These are phyloP conservation scores for Lycium ferocissimum DNA, from an alignment of 257 asterid genomes.

Conservation along the genomic window DNA sequence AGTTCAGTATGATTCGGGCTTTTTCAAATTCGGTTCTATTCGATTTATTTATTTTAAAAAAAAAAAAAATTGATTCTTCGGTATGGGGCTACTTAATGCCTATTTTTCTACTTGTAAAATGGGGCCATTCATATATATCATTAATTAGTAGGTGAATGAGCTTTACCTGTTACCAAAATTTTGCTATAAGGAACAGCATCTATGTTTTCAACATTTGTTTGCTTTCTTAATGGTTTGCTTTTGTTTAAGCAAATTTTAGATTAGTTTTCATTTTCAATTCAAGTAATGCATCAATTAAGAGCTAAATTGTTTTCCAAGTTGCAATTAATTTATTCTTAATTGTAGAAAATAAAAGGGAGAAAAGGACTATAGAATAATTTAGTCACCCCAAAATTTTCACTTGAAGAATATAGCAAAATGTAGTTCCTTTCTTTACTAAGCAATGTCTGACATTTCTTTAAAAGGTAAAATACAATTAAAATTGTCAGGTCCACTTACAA, in stretches of 20 bases:
- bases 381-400: not conserved
- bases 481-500: not conserved
- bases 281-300: conserved; percentile 19
- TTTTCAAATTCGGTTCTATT: no score
- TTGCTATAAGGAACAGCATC: not conserved
- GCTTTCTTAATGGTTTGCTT: not conserved
- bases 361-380: not conserved
- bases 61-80: no score
- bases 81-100: no score
- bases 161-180: not conserved
- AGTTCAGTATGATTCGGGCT: no score
- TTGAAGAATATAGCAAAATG: not conserved
- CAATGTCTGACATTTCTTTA: not conserved
- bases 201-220: not conserved
- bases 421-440: not conserved
- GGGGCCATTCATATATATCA: not conserved
- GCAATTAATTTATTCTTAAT: not conserved
- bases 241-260: not conserved
- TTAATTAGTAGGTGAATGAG: conserved; percentile 17
- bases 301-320: conserved; percentile 17
- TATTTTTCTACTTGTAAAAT: no score
- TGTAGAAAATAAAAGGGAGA: not conserved
- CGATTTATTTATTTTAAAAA: no score
- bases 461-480: not conserved
- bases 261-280: conserved; percentile 20